Base-by-base conservation (phyloP, 805 yeast genomes). In the Starmerella stellata region DNA sequence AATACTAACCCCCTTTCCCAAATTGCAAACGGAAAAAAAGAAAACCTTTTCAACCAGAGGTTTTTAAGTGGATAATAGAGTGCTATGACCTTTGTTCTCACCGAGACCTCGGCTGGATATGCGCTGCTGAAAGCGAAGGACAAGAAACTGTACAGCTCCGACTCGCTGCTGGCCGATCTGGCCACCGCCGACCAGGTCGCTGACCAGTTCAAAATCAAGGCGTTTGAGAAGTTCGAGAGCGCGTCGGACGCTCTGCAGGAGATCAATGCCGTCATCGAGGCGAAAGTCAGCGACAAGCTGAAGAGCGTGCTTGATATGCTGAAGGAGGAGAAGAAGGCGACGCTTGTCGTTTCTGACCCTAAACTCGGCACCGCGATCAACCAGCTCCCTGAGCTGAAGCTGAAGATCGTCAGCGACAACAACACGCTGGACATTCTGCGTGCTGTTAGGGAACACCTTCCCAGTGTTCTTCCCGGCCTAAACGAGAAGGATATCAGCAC, bases 71-170 rank as follows among this genome's bases (percentile, higher is more conserved):
- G n/a, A n/a, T n/a, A n/a, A n/a, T n/a, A n/a, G n/a, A n/a, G 19
- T 34, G 34, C 16, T 38, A 58, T 58, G 63, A 53, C 63, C 27
- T 57, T 59, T 42, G 54, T 87, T 57, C 74, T 87, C 60, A 79
- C 96, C 44, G 98, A 90, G 69, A 90, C 98, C 49, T 80, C 98
- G 47, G 98, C 98, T 38, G 98, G 98, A 58, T 90, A 90, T 62
- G 98, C 98, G 58, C 71, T 90, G 58, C 73, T 90, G 59, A 90
- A 90, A 68, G 94, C 95, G 42, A 77, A 94, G 47, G 96, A 90
- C 70, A 90, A 90, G 69, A 87, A 87, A 70, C 77, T 90, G 54
- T 77, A 87, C 72, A 87, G 85, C 66, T 75, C 90, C 20, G 60
- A 78, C 39, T 59, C 74, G 42, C 64, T 85, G 51, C 62, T 79